Percentiles rank a stretch among this genome's conserved stretches.
Conservation (phyloP, 208 protist species). For the Angomonas desouzai region DNA sequence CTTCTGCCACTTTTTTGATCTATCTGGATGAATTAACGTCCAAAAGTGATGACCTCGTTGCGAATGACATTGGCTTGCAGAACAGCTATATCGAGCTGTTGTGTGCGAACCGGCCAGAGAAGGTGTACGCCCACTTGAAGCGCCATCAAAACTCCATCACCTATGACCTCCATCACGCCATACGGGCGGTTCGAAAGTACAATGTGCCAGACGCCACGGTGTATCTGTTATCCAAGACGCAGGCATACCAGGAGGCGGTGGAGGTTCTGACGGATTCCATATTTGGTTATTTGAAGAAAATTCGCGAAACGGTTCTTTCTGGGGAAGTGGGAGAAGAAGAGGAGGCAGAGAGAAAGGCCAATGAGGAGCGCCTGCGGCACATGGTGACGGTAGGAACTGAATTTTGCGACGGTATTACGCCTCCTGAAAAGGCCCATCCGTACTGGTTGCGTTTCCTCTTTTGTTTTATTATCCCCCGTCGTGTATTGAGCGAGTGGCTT, state of each 20-base stretch:
- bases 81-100: conserved; percentile 84
- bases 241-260: conserved; percentile 61
- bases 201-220: conserved; percentile 54
- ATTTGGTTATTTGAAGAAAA: conserved; percentile 15
- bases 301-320: conserved; percentile 22
- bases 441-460: conserved; percentile 66
- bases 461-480: conserved; percentile 49
- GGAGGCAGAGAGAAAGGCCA: not conserved
- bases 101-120: conserved; percentile 43
- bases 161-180: conserved; percentile 62
- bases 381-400: not conserved
- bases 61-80: conserved; percentile 59
- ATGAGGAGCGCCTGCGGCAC: not conserved
- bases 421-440: conserved; percentile 2
- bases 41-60: conserved; percentile 34
- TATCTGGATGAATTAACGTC: conserved; percentile 73
- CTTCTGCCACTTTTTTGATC: conserved; percentile 52
- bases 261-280: conserved; percentile 25
- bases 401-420: not conserved
- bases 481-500: conserved; percentile 19
- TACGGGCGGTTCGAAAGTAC: conserved; percentile 41
- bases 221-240: conserved; percentile 58
- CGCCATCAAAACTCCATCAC: conserved; percentile 33
- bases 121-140: conserved; percentile 60
- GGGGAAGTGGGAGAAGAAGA: not conserved